Evolutionary conservation across 2,329 filamentous ascomycete genomes (phyloP).

Genomic region (Metarhizium humberi): DNA sequence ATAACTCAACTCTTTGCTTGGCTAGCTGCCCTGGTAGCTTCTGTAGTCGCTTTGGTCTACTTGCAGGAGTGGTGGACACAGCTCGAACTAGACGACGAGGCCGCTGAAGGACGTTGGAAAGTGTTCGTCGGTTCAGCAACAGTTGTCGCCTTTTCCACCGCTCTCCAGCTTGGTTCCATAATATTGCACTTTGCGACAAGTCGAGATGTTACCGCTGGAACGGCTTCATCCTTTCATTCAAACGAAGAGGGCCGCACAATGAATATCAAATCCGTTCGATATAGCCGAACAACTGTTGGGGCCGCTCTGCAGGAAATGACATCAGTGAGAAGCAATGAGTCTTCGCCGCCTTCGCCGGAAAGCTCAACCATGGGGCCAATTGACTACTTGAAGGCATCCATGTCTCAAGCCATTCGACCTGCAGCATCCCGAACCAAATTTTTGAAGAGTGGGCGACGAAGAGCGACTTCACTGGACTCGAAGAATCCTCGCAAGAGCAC

Average conservation of each 20-base stretch:
- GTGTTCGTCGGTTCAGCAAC: constrained; percentile 36
- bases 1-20: constrained; percentile 28
- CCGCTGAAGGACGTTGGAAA: constrained; percentile 9
- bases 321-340: constrained; percentile 29
- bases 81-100: background rate
- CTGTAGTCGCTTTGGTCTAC: constrained; percentile 32
- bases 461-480: constrained; percentile 41
- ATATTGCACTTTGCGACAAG: constrained; percentile 32
- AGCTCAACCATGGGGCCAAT: constrained; percentile 16
- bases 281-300: constrained; percentile 33
- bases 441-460: constrained; percentile 33
- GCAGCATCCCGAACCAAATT: constrained; percentile 48
- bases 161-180: constrained; percentile 39
- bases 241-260: constrained; percentile 13
- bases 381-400: constrained; percentile 25
- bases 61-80: constrained; percentile 13
- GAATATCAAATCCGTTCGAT: constrained; percentile 43
- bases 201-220: constrained; percentile 17
- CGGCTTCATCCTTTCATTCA: constrained; percentile 18
- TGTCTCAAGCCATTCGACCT: constrained; percentile 40
- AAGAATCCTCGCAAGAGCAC: constrained; percentile 24
- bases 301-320: constrained; percentile 21
- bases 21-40: constrained; percentile 23
- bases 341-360: constrained; percentile 31
- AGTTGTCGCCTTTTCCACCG: constrained; percentile 35